phyloP scores from a whole-genome alignment of 371 early-diverging fungal genomes.

The Mucor irregularis region DNA sequence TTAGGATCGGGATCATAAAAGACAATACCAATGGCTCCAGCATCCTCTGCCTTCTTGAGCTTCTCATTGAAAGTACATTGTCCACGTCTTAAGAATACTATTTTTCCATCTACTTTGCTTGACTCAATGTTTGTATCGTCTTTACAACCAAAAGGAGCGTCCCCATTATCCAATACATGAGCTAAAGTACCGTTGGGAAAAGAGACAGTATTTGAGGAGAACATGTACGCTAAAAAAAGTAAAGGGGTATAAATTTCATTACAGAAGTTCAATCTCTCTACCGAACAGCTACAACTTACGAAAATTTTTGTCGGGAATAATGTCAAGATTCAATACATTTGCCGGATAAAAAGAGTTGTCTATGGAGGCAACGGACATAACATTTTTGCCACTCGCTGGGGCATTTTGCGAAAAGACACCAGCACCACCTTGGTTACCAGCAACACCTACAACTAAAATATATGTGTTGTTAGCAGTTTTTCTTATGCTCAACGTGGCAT shows the following conservation, averaged over 20 bases:
- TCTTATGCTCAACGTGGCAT: too few species aligned
- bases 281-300: too few species aligned
- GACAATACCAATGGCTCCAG: slow-evolving; percentile 55
- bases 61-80: slow-evolving; percentile 56
- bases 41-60: slow-evolving; percentile 27
- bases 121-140: slow-evolving; percentile 27
- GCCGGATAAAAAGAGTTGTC: slow-evolving; percentile 36
- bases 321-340: slow-evolving; percentile 10
- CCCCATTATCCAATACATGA: slow-evolving; percentile 3
- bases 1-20: slow-evolving; percentile 37
- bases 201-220: slow-evolving; percentile 22
- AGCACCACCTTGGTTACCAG: slow-evolving; percentile 56
- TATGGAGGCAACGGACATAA: slow-evolving; percentile 63
- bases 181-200: slow-evolving; percentile 32
- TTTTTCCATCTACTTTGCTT: slow-evolving; percentile 27
- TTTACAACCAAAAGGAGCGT: slow-evolving; percentile 16
- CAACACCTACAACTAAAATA: slow-evolving; percentile 57
- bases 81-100: slow-evolving; percentile 52
- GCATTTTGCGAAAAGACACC: slow-evolving; percentile 48
- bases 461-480: neutral
- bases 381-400: slow-evolving; percentile 51
- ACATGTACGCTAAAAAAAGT: slow-evolving; percentile 28
- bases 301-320: slow-evolving; percentile 19
- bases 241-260: neutral
- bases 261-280: too few species aligned